Conservation (phyloP, 2,329 filamentous ascomycete species). For the Metarhizium sp. region DNA sequence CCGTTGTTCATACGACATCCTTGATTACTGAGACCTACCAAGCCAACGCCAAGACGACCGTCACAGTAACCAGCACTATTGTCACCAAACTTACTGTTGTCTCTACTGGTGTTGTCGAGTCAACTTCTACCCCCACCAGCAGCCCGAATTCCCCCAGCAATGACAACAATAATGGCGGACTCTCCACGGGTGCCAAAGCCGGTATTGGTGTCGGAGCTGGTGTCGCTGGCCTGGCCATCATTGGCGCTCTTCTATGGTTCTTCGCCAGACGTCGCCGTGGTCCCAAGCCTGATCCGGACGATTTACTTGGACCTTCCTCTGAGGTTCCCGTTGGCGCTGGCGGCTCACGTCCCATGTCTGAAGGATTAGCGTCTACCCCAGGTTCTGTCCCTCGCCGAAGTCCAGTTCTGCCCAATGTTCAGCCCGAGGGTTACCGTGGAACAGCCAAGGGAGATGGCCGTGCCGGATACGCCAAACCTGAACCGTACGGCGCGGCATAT, state of each 20-base stretch:
- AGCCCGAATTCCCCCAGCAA: slow-evolving; percentile 12
- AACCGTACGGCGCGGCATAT: slow-evolving; percentile 23
- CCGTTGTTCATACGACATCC: slow-evolving; percentile 18
- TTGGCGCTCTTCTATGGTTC: slow-evolving; percentile 20
- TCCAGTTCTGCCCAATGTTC: slow-evolving; percentile 14
- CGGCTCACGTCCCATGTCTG: slow-evolving; percentile 21
- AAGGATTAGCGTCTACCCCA: slow-evolving; percentile 14
- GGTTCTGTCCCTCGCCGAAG: slow-evolving; percentile 17
- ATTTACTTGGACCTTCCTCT: slow-evolving; percentile 28
- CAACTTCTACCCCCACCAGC: slow-evolving; percentile 16
- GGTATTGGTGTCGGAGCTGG: slow-evolving; percentile 32
- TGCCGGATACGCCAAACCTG: slow-evolving; percentile 28
- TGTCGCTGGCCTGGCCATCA: slow-evolving; percentile 24
- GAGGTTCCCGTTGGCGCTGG: slow-evolving; percentile 30
- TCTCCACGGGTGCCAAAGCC: slow-evolving; percentile 33
- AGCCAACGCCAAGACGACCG: slow-evolving; percentile 26
- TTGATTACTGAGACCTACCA: slow-evolving; percentile 23
- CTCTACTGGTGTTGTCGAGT: slow-evolving; percentile 18
- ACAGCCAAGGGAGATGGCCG: slow-evolving; percentile 30
- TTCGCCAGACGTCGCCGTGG: slow-evolving; percentile 20
- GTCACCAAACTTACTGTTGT: slow-evolving; percentile 24
- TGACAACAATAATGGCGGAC: slow-evolving; percentile 15
- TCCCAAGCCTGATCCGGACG: slow-evolving; percentile 26
- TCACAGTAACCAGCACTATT: slow-evolving; percentile 27
- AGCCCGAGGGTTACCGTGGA: slow-evolving; percentile 28